phyloP scores from a whole-genome alignment of 257 asterid species.

The Phtheirospermum japonicum region DNA sequence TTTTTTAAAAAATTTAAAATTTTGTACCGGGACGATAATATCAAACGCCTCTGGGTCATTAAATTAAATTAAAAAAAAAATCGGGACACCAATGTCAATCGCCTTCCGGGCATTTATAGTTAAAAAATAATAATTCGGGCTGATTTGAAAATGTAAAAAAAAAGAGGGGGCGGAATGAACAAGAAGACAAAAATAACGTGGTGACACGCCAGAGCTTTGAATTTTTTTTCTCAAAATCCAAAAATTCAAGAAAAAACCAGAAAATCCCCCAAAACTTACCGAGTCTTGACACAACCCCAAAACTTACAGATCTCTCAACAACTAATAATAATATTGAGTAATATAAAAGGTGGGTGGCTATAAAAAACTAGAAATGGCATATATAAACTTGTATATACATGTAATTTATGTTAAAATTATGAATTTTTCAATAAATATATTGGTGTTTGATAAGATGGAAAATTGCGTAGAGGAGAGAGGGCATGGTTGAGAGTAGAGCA shows the following conservation, averaged over 20 bases:
- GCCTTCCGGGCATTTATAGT: too few species aligned
- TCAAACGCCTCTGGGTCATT: too few species aligned
- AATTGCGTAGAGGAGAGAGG: neutral
- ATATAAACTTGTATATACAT: neutral
- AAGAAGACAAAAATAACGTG: neutral
- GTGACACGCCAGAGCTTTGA: conserved; percentile 39
- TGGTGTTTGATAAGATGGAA: neutral
- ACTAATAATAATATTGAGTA: conserved; percentile 3
- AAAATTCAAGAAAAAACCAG: conserved; percentile 35
- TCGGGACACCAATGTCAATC: too few species aligned
- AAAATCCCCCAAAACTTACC: conserved; percentile 33
- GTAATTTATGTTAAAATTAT: neutral
- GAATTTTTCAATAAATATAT: neutral
- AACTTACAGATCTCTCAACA: conserved; percentile 31
- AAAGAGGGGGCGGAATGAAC: too few species aligned
- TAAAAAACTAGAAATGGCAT: neutral
- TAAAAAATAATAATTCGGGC: too few species aligned
- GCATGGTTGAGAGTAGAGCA: too few species aligned
- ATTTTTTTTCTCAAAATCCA: conserved; percentile 34
- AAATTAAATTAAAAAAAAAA: too few species aligned
- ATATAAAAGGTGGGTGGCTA: conserved; percentile 6
- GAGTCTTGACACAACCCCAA: conserved; percentile 31
- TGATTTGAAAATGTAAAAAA: too few species aligned
- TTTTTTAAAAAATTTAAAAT: too few species aligned
- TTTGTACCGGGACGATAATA: too few species aligned